These are phyloP conservation scores for Xylariaceae sp. DNA, from an alignment of 2,329 filamentous ascomycete species.

Conservation along the genomic window DNA sequence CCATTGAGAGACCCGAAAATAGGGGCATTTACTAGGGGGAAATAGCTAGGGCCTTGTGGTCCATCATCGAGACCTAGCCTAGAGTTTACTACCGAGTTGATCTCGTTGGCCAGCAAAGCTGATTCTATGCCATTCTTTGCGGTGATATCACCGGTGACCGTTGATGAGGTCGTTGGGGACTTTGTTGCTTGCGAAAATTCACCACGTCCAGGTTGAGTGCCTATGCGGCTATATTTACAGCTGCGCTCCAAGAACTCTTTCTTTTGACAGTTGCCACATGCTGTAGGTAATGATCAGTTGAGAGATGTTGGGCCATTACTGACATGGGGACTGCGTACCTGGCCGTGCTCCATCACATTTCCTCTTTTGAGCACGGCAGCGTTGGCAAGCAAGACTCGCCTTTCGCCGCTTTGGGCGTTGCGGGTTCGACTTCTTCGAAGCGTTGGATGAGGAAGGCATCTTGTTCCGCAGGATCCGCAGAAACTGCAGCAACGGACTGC, in stretches of 20 bases:
- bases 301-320: no score
- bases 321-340: background rate
- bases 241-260: background rate
- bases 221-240: background rate
- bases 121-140: background rate
- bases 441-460: no score
- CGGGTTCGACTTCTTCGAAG: no score
- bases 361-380: background rate
- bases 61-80: background rate
- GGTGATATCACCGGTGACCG: no score
- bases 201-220: no score
- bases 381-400: no score
- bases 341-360: background rate
- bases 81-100: background rate
- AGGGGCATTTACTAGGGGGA: background rate
- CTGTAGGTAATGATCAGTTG: background rate
- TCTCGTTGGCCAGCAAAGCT: background rate
- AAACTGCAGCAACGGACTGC: no score
- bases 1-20: background rate
- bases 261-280: background rate
- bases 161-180: no score
- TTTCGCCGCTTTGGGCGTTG: no score
- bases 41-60: background rate
- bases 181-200: no score
- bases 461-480: no score